These are phyloP conservation scores for Russula olivacea DNA, from an alignment of 768 basidiomycete genomes.

Conservation along the genomic window DNA sequence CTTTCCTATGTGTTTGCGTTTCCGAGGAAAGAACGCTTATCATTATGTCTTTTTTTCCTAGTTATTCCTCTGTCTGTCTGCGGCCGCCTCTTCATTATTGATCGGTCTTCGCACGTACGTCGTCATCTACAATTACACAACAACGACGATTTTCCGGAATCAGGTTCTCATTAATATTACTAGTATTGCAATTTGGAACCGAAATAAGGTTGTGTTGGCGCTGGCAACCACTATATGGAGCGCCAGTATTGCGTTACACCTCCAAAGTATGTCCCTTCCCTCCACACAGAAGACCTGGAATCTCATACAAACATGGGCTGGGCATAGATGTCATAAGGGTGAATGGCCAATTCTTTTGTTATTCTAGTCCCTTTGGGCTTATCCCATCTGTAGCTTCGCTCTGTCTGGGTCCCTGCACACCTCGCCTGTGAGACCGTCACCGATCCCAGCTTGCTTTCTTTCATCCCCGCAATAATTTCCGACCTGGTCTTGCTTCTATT, in stretches of 20 bases:
- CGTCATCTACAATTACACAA: not conserved
- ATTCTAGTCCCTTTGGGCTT: not conserved
- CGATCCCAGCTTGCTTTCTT: too few relatives aligned
- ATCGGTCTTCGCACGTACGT: constrained; percentile 6
- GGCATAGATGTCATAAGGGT: not conserved
- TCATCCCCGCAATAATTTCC: not conserved
- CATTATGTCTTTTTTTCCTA: not conserved
- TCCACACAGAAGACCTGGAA: not conserved
- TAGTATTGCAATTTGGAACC: constrained; percentile 5
- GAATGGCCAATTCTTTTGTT: not conserved
- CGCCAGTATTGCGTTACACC: not conserved
- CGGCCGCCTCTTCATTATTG: not conserved
- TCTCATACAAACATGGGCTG: not conserved
- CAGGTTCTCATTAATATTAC: not conserved
- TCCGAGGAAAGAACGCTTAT: not conserved
- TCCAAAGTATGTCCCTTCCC: not conserved
- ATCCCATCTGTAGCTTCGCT: not conserved
- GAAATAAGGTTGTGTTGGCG: not conserved
- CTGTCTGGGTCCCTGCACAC: not conserved
- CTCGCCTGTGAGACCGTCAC: not conserved
- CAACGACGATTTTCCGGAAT: not conserved
- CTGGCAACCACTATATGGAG: not conserved
- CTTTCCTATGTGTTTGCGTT: not conserved
- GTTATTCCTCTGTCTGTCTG: not conserved
- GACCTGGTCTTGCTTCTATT: not conserved